Base-by-base conservation (phyloP, 1,139 yeast species). In the Diutina catenulata region DNA sequence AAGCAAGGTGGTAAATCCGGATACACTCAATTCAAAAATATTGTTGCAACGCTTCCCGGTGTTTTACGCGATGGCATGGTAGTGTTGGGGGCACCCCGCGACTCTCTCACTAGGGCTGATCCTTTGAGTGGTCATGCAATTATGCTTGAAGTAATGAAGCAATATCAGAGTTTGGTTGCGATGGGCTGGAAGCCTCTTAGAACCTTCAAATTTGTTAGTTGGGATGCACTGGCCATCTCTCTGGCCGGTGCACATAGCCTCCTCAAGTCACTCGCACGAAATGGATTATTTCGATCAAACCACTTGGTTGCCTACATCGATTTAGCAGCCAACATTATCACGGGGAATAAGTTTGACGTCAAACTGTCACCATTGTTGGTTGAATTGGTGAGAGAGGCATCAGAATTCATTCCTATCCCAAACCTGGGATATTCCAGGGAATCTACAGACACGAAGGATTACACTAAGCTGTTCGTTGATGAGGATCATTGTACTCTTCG, bases 161-260 rank as follows among this genome's bases (percentile, higher is more conserved):
- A 62, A 38, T 62, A 58, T 42, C 57, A 59, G 21, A 49, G 55
- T 38, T 51, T 67, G 39, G 47, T 50, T 3, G 45, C 50, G 18
- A 39, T 55, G 33, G 73, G 73, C 1, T 67, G 73, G 73, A 60
- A 57, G 45, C 73, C 73, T 1, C 49, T 66, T 35, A 52, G 73
- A 36, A 61, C 56, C 23, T 62, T 67, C 29, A 56, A 58, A 40
- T 65, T 67, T 47, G 53, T 66, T 4, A 62, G 69, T 1, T 66
- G 70, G 67, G 73, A 67, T 46, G 70, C 65, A 1, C 49, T 63
- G 14, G 46, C 54, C 24, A 57, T 56, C 40, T 3, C 47, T 56
- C 16, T 40, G 60, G 13, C 71, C 71, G 0, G 51, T 65, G 0
- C 54, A 53, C 38, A 40, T 46, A 4, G 49, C 47, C 23, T 45